A percentile compares a stretch with the other conserved stretches of the same genome.
Evolutionary conservation across 2,329 filamentous ascomycete genomes (phyloP).

Genomic region (Cladophialophora yegresii): DNA sequence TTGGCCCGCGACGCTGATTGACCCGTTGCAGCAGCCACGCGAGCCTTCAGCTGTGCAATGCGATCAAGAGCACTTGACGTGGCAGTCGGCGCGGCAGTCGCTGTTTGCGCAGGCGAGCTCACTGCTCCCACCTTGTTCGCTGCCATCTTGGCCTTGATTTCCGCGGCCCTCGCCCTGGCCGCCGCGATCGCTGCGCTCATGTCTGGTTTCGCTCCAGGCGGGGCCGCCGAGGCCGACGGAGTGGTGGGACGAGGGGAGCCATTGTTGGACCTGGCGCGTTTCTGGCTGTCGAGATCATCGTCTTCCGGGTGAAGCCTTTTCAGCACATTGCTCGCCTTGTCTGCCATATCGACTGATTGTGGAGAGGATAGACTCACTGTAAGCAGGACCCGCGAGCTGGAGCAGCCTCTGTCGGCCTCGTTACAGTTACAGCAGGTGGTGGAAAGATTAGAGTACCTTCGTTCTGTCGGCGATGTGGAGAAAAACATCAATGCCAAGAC

Average conservation of each 20-base stretch:
- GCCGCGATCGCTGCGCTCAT: slow-evolving; percentile 52
- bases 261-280: slow-evolving; percentile 54
- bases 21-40: slow-evolving; percentile 72
- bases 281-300: slow-evolving; percentile 49
- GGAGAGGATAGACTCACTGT: slow-evolving; percentile 28
- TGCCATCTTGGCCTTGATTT: slow-evolving; percentile 51
- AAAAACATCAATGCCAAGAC: background rate
- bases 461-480: slow-evolving; percentile 2
- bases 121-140: slow-evolving; percentile 39
- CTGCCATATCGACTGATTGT: slow-evolving; percentile 24
- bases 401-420: background rate
- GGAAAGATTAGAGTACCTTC: background rate
- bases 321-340: slow-evolving; percentile 40
- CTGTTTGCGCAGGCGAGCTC: slow-evolving; percentile 30
- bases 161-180: slow-evolving; percentile 52
- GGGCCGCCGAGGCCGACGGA: slow-evolving; percentile 38
- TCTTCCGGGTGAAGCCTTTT: slow-evolving; percentile 54
- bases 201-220: slow-evolving; percentile 40
- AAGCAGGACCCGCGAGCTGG: slow-evolving; percentile 1
- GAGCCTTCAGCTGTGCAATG: slow-evolving; percentile 76
- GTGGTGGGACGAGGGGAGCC: slow-evolving; percentile 50
- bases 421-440: background rate
- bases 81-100: slow-evolving; percentile 43
- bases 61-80: slow-evolving; percentile 60
- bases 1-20: slow-evolving; percentile 45